These are phyloP conservation scores for Populus nigra DNA, from an alignment of 345 rosid genomes.

Conservation along the genomic window DNA sequence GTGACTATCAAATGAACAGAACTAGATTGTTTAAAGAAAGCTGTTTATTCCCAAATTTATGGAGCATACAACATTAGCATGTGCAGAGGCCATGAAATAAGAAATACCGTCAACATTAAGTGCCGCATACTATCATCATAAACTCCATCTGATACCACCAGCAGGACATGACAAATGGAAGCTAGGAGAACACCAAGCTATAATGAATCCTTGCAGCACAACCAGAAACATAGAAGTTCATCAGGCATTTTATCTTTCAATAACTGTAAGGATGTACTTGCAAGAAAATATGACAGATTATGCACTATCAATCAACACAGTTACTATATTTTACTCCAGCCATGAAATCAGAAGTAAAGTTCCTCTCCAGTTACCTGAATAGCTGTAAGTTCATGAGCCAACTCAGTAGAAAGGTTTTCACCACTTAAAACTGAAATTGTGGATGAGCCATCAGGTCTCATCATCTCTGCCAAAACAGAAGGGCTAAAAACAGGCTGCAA, in stretches of 20 bases:
- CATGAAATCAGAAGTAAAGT: background rate
- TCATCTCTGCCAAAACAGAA: conserved; percentile 71
- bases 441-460: conserved; percentile 75
- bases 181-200: conserved; percentile 80
- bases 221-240: conserved; percentile 21
- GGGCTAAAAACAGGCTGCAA: conserved; percentile 79
- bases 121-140: conserved; percentile 64
- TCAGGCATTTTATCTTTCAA: conserved; percentile 21
- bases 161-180: conserved; percentile 75
- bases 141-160: conserved; percentile 80
- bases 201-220: conserved; percentile 53
- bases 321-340: background rate
- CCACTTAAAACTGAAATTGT: conserved; percentile 58
- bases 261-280: background rate
- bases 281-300: background rate
- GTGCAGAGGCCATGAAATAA: conserved; percentile 6
- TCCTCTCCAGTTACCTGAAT: conserved; percentile 56
- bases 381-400: conserved; percentile 76
- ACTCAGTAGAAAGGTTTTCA: conserved; percentile 69
- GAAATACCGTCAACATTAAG: conserved; percentile 59
- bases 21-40: background rate
- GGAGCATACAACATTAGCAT: background rate
- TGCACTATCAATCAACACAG: background rate
- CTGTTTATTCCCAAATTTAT: no score
- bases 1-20: background rate